Conservation (phyloP, 2,329 filamentous ascomycete species). For the Ustulina deusta region DNA sequence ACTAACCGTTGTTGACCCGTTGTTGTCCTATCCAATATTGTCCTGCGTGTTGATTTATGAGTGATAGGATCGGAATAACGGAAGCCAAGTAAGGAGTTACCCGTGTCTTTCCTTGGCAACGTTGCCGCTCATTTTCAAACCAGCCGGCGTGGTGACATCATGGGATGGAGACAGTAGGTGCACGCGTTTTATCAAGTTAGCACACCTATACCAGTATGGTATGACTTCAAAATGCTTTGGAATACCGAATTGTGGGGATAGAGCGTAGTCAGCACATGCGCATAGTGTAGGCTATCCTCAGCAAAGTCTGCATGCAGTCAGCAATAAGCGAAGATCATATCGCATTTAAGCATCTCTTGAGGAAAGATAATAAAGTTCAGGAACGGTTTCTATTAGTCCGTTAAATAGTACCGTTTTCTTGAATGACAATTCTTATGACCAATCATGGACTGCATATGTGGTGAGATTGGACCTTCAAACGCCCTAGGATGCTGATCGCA, state of each 20-base stretch:
- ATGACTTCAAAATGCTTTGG: conserved; percentile 25
- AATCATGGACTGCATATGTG: conserved; percentile 1
- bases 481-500: conserved; percentile 12
- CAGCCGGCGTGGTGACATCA: conserved; percentile 17
- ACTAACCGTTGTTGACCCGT: neutral
- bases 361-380: conserved; percentile 8
- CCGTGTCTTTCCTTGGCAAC: neutral
- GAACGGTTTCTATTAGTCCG: neutral
- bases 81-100: neutral
- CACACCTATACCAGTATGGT: neutral
- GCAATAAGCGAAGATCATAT: conserved; percentile 27
- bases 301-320: conserved; percentile 29
- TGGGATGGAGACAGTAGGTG: neutral
- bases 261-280: conserved; percentile 28
- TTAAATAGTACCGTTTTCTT: neutral
- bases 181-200: conserved; percentile 12
- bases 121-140: neutral
- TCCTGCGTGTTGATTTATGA: neutral
- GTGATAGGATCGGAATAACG: neutral
- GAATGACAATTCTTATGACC: neutral
- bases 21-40: neutral
- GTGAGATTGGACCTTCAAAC: conserved; percentile 1
- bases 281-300: conserved; percentile 5
- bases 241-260: conserved; percentile 23
- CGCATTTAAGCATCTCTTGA: conserved; percentile 16